Base-by-base conservation (phyloP, 495 filamentous ascomycete species). In the Penicillium riverlandense region DNA sequence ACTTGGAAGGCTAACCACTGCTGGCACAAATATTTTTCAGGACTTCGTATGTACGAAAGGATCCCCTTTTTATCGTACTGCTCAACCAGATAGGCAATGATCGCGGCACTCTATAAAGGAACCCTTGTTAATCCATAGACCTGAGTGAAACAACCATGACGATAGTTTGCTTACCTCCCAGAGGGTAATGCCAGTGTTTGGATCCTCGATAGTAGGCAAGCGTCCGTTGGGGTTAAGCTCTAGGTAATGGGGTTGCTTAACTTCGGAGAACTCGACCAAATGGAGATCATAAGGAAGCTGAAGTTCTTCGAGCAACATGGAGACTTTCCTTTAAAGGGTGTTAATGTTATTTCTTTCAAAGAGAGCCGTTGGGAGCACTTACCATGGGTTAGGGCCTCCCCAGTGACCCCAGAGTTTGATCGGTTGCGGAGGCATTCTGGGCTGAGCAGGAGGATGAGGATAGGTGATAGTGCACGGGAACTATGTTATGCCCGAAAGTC, bases 201-300 rank as follows among this genome's bases (percentile, higher is more conserved):
- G 69, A 53, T 84, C 82, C n/a, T 78, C 52, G 47, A 84, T 74
- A 31, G 63, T 53, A 15, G 67, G 65, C 27, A 62, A 35, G 13
- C 83, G 79, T 27, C 82, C 83, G 60, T 86, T 85, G 41, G 79
- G 81, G 54, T 83, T 86, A 58, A 81, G 48, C 16, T 58, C 52
- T 5, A 59, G 47, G 58, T 67, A 85, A 0, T 52, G 47, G 6
- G 54, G 47, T 15, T 62, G 48, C 59, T 86, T 86, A 38, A 79
- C 49, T 1, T 79, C 72, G 9, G 40, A 15, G 41, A 75, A 66
- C 31, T 62, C 47, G 37, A 77, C 22, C 4, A 46, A 11, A 4
- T 62, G 58, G 33, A 58, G 45, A 29, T 72, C 62, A 53, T 77
- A 74, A 4, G 72, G 66, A 12, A 86, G 43, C 4, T 46, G 44